A percentile compares a stretch with the other conserved stretches of the same genome.
Evolutionary conservation across 495 filamentous ascomycete species (phyloP).

Genomic region (Poronia punctata): DNA sequence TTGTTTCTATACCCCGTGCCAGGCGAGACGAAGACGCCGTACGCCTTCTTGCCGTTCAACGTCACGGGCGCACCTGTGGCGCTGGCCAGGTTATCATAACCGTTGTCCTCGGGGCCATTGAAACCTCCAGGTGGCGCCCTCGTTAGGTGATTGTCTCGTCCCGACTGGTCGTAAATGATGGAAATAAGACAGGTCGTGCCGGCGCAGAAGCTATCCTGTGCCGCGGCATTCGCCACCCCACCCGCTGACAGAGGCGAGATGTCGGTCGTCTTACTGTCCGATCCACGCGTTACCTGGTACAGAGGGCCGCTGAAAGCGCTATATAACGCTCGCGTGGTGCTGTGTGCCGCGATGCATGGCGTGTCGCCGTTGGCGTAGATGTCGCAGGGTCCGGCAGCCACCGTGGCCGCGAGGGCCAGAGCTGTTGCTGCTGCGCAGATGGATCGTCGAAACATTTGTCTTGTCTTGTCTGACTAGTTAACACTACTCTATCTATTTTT

Average conservation of each 20-base stretch:
- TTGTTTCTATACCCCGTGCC: constrained; percentile 52
- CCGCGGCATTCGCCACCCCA: constrained; percentile 45
- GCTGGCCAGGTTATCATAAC: constrained; percentile 49
- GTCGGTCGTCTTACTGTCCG: constrained; percentile 38
- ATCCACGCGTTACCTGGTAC: constrained; percentile 48
- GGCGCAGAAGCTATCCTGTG: constrained; percentile 52
- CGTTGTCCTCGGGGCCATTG: constrained; percentile 43
- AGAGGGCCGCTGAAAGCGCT: constrained; percentile 42
- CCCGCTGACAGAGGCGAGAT: constrained; percentile 46
- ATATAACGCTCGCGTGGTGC: constrained; percentile 54
- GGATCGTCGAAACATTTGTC: too few relatives aligned
- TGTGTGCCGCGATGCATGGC: constrained; percentile 52
- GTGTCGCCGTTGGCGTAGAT: constrained; percentile 46
- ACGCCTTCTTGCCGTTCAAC: constrained; percentile 51
- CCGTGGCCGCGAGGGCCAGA: constrained; percentile 33
- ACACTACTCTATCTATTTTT: too few relatives aligned
- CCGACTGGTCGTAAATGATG: constrained; percentile 55
- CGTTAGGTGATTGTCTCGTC: constrained; percentile 49
- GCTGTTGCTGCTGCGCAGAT: too few relatives aligned
- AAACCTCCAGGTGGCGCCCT: constrained; percentile 49
- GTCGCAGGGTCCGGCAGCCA: constrained; percentile 48
- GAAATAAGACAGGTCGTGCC: constrained; percentile 52
- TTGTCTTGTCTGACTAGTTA: too few relatives aligned
- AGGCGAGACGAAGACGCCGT: constrained; percentile 51
- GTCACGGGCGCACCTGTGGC: constrained; percentile 52